phyloP scores from a whole-genome alignment of 2,329 filamentous ascomycete genomes.

The Colletotrichum sp. region DNA sequence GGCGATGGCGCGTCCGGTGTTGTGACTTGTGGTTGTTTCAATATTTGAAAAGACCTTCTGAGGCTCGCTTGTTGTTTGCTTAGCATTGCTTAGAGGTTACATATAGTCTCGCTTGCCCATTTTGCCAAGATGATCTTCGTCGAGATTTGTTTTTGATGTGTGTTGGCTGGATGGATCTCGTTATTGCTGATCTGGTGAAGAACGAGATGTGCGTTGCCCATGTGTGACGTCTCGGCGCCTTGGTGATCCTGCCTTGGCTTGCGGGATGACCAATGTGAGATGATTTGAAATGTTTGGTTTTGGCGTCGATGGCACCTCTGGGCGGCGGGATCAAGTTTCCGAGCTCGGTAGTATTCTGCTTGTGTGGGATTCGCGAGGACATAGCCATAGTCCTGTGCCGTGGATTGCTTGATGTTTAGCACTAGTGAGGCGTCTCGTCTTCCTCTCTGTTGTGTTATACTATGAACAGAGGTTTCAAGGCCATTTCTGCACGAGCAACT shows the following conservation, averaged over 20 bases:
- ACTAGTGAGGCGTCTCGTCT: no score
- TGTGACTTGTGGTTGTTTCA: background rate
- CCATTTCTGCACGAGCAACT: background rate
- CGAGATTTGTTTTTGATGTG: background rate
- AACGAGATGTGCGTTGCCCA: background rate
- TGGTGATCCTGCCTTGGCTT: background rate
- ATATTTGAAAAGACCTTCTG: background rate
- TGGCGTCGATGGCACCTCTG: background rate
- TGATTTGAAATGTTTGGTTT: background rate
- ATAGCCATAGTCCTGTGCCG: background rate
- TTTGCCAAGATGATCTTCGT: background rate
- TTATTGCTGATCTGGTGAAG: background rate
- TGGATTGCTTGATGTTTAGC: background rate
- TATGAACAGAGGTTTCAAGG: background rate
- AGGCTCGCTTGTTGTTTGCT: background rate
- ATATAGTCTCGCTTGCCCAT: background rate
- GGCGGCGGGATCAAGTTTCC: background rate
- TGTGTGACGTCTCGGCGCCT: background rate
- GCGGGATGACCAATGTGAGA: background rate
- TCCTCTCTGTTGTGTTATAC: background rate
- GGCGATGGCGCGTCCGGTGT: background rate
- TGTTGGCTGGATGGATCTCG: background rate
- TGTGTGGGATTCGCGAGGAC: background rate
- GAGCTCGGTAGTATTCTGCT: background rate
- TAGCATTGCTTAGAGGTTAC: background rate